phyloP scores from a whole-genome alignment of 805 yeast species.

The Candida andamanensis region DNA sequence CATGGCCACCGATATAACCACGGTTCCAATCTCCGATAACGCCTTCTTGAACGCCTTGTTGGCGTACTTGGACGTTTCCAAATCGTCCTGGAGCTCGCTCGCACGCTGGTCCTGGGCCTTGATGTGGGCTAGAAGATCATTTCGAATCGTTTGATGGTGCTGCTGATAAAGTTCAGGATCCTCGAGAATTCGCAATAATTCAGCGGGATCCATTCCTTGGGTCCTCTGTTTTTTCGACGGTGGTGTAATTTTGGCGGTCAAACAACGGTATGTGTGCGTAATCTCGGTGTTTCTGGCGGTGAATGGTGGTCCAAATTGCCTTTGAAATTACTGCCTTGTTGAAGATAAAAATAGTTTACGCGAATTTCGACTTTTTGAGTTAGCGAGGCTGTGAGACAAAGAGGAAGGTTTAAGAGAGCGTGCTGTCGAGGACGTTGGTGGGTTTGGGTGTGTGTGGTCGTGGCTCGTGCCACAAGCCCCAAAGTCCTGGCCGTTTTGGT shows the following conservation, averaged over 20 bases:
- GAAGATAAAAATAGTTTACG: too few relatives aligned
- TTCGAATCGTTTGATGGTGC: conserved; percentile 25
- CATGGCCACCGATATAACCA: conserved; percentile 82
- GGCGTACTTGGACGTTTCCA: conserved; percentile 41
- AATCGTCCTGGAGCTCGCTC: conserved; percentile 22
- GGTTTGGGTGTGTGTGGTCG: too few relatives aligned
- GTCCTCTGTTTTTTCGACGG: conserved; percentile 13
- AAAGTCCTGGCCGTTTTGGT: too few relatives aligned
- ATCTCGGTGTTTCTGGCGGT: too few relatives aligned
- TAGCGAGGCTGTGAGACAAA: too few relatives aligned
- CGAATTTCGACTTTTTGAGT: too few relatives aligned
- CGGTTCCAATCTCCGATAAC: conserved; percentile 75
- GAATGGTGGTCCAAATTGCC: too few relatives aligned
- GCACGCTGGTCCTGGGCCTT: conserved; percentile 26
- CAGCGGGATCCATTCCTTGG: conserved; percentile 26
- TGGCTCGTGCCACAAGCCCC: too few relatives aligned
- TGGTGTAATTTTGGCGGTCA: conserved; percentile 16
- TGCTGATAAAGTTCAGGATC: conserved; percentile 31
- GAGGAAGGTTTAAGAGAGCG: too few relatives aligned
- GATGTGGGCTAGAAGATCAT: conserved; percentile 24
- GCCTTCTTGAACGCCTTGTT: conserved; percentile 71
- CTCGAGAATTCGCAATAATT: conserved; percentile 31
- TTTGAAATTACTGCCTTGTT: too few relatives aligned
- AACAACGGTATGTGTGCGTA: too few relatives aligned
- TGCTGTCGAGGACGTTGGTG: too few relatives aligned